phyloP scores from a whole-genome alignment of 495 filamentous ascomycete genomes.

The Beverwykella pulmonaria region DNA sequence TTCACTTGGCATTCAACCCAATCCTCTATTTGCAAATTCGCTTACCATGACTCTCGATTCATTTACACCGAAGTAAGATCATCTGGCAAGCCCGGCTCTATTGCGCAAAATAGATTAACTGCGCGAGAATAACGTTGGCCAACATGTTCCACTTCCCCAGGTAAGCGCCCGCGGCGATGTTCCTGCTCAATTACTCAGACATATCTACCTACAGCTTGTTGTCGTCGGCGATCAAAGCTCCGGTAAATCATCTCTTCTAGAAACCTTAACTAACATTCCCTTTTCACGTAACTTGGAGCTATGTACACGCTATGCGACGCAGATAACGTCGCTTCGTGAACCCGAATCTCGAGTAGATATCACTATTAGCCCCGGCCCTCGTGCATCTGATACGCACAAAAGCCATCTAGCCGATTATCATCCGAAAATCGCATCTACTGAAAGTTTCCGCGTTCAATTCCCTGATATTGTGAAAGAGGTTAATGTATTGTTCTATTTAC shows the following conservation, averaged over 20 bases:
- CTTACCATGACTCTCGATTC: no score
- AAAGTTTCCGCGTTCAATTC: no score
- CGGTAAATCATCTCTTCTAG: slow-evolving; percentile 55
- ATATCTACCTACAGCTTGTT: slow-evolving; percentile 39
- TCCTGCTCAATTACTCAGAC: no score
- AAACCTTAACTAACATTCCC: slow-evolving; percentile 48
- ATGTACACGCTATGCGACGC: slow-evolving; percentile 61
- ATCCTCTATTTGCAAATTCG: no score
- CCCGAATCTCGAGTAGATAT: slow-evolving; percentile 43
- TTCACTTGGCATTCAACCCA: no score
- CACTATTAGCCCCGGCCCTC: slow-evolving; percentile 51
- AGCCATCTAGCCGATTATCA: no score
- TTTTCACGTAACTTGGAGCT: slow-evolving; percentile 49
- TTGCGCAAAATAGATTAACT: slow-evolving; percentile 52
- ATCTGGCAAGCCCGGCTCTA: slow-evolving; percentile 40
- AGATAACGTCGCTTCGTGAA: slow-evolving; percentile 59
- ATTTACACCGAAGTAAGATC: no score
- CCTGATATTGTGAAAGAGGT: no score
- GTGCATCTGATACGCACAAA: slow-evolving; percentile 29
- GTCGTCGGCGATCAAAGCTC: slow-evolving; percentile 46
- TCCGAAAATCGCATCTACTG: no score
- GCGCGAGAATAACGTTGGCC: slow-evolving; percentile 6
- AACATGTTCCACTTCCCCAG: not conserved
- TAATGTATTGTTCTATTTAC: no score
- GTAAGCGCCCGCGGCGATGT: slow-evolving; percentile 25